Conservation (phyloP, 164 flowering plant genomes). For the Echeveria elegans region DNA sequence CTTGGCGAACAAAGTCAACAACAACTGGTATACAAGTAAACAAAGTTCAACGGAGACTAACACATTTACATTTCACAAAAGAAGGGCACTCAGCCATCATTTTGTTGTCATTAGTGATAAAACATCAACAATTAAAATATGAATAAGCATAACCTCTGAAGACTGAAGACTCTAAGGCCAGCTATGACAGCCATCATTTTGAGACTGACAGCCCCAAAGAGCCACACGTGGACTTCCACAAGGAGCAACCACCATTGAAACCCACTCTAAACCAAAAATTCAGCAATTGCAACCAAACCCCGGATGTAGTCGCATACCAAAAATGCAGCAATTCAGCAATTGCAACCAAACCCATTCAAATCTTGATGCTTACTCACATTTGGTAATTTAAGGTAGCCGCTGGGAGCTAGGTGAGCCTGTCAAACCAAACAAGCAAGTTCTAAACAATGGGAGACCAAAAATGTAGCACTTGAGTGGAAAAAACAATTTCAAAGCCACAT, state of each 20-base stretch:
- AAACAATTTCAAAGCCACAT: constrained; percentile 1
- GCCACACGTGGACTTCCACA: constrained; percentile 56
- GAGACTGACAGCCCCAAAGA: constrained; percentile 63
- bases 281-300: neutral
- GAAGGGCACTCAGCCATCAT: neutral
- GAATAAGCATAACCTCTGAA: constrained; percentile 39
- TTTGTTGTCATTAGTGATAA: neutral
- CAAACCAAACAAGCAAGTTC: neutral
- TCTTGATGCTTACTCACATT: constrained; percentile 59
- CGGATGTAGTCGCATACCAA: no score
- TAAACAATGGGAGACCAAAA: neutral
- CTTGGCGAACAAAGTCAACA: no score
- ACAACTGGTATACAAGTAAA: neutral
- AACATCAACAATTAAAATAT: no score
- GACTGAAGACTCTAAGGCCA: no score
- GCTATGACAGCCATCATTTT: no score
- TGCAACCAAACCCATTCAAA: neutral
- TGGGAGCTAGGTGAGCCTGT: constrained; percentile 93
- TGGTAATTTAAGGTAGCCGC: constrained; percentile 81
- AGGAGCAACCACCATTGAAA: constrained; percentile 57
- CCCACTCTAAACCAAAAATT: neutral
- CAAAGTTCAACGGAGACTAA: no score
- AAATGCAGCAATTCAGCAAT: neutral
- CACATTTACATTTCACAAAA: no score
- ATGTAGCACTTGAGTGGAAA: neutral